Base-by-base conservation (phyloP, 2,329 filamentous ascomycete genomes). In the Hortaea werneckii region DNA sequence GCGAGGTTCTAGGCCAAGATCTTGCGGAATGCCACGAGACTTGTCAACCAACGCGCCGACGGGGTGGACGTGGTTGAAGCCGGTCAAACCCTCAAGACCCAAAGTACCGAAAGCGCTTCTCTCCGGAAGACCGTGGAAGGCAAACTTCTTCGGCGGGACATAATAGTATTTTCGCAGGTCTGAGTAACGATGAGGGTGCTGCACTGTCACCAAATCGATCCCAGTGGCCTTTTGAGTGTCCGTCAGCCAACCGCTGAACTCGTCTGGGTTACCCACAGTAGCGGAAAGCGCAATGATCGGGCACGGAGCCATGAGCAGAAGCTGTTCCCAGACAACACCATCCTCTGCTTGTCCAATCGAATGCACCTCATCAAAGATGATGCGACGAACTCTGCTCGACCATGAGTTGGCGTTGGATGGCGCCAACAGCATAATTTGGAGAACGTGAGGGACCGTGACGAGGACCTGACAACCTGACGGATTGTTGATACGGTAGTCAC, bases 351-450 rank as follows among this genome's bases (percentile, higher is more conserved):
- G 80, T 0, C 85, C 83, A 48, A 90, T 89, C 30, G 78, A 87
- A 60, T 90, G 85, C 1, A 89, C 80, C 65, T 90, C 85, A 57
- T 90, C 85, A 48, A 89, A 89, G 42, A 89, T 87, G 58, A 89
- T 87, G 41, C 83, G 75, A 55, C 79, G 84, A 10, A 89, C 74
- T 43, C 81, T 70, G 3, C 72, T 71, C 0, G 83, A 76, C 84
- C 84, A 90, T 1, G 69, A 67, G 6, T 73, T 76, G 3, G 83
- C 80, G 53, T 87, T 84, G 0, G 71, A 67, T 0, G 83, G 79
- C 0, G 77, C 72, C 42, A 84, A 67, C 1, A 89, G 69, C 82
- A 90, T 85, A 44, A 85, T 87, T 55, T 89, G 84, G 2, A 90
- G 67, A 35, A 90, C 81, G 57, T 87, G 80, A 0, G 85, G 85